phyloP scores from a whole-genome alignment of 768 basidiomycete species.

The Artomyces pyxidatus region DNA sequence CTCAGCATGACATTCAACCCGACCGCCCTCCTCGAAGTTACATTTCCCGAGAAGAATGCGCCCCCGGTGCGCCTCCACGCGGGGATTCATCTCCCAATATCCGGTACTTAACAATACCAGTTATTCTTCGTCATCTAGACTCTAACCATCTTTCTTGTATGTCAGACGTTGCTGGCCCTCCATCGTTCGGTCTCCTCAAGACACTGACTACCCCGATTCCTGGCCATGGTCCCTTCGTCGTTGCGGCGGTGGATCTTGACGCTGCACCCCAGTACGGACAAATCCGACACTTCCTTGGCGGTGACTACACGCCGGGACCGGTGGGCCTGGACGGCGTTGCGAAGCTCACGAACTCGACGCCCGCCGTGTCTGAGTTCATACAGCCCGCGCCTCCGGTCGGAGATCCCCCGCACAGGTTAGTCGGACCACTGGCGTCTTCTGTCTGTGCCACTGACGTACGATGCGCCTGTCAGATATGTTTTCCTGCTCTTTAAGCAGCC shows the following conservation, averaged over 20 bases:
- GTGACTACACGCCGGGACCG: background rate
- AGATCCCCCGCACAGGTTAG: constrained; percentile 35
- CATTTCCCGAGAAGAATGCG: background rate
- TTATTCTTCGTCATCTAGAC: background rate
- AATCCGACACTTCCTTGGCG: background rate
- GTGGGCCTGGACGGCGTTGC: background rate
- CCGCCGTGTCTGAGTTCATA: constrained; percentile 31
- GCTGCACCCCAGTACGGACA: background rate
- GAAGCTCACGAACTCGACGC: constrained; percentile 29
- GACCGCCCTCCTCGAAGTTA: background rate
- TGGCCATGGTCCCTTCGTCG: background rate
- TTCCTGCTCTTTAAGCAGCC: constrained; percentile 41
- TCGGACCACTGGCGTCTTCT: background rate
- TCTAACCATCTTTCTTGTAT: background rate
- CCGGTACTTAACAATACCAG: background rate
- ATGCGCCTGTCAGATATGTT: constrained; percentile 29
- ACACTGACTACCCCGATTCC: background rate
- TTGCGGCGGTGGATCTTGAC: background rate
- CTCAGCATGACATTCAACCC: background rate
- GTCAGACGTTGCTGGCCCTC: background rate
- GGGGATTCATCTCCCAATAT: background rate
- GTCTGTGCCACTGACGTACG: background rate
- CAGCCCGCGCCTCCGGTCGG: constrained; percentile 36
- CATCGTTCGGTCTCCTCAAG: background rate
- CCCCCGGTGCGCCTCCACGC: background rate